Conservation (phyloP, 2,329 filamentous ascomycete genomes). For the Penicillium sp. region DNA sequence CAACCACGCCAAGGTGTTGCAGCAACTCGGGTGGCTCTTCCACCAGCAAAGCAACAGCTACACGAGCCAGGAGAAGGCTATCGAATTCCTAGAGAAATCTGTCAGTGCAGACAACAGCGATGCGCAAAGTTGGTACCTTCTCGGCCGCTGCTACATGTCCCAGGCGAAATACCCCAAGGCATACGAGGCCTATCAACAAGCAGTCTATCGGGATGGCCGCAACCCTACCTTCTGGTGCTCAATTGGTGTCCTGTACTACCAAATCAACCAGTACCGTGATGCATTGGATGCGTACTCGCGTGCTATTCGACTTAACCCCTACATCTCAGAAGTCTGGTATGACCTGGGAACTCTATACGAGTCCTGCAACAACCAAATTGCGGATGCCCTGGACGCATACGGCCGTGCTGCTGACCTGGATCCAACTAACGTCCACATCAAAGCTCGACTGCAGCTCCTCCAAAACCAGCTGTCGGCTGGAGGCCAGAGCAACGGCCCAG, state of each 20-base stretch:
- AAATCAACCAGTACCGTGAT: slow-evolving; percentile 99
- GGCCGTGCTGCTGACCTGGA: slow-evolving; percentile 93
- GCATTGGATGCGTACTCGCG: slow-evolving; percentile 96
- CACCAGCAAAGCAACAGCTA: slow-evolving; percentile 95
- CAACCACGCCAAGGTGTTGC: slow-evolving; percentile 95
- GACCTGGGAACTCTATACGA: slow-evolving; percentile 98
- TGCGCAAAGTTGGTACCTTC: slow-evolving; percentile 97
- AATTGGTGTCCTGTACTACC: slow-evolving; percentile 97
- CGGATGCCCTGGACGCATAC: slow-evolving; percentile 94
- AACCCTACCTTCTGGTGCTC: slow-evolving; percentile 99
- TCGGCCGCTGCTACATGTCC: slow-evolving; percentile 98
- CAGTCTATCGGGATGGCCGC: slow-evolving; percentile 94
- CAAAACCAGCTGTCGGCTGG: slow-evolving; percentile 74
- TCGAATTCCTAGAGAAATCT: slow-evolving; percentile 96
- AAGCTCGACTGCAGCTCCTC: slow-evolving; percentile 86
- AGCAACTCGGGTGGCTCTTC: slow-evolving; percentile 96
- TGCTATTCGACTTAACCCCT: slow-evolving; percentile 93
- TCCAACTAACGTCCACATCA: slow-evolving; percentile 92
- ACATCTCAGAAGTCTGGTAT: slow-evolving; percentile 99
- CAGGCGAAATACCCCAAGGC: slow-evolving; percentile 99
- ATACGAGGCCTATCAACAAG: slow-evolving; percentile 98
- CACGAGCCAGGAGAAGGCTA: slow-evolving; percentile 90
- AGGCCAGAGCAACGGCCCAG: slow-evolving; percentile 76
- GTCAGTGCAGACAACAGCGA: slow-evolving; percentile 91
- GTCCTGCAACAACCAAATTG: slow-evolving; percentile 98